Conservation (phyloP, 2,329 filamentous ascomycete species). For the Curvularia hawaiiensis region DNA sequence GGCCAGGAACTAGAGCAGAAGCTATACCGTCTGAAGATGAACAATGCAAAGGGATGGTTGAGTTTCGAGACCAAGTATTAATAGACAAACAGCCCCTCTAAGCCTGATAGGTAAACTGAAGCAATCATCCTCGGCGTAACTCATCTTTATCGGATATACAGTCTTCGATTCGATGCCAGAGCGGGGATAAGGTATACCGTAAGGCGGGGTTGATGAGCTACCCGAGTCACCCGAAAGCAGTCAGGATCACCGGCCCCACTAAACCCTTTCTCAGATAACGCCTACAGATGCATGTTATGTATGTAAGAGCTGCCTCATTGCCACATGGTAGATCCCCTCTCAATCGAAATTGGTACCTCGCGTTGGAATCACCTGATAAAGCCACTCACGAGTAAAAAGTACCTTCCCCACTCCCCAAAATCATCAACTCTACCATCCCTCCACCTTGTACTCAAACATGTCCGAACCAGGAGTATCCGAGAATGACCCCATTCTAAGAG, state of each 20-base stretch:
- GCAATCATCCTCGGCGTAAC: conserved; percentile 24
- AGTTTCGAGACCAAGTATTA: background rate
- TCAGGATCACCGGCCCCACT: conserved; percentile 14
- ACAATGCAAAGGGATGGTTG: background rate
- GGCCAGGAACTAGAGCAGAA: no score
- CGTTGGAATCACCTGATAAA: background rate
- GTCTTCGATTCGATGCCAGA: conserved; percentile 35
- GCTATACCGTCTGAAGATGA: background rate
- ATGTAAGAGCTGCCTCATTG: conserved; percentile 7
- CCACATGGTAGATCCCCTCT: background rate
- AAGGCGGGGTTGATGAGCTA: conserved; percentile 28
- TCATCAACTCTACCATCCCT: background rate
- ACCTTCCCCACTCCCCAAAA: background rate
- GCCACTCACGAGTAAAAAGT: background rate
- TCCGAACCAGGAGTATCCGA: conserved; percentile 2
- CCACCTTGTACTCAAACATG: conserved; percentile 13
- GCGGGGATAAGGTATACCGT: conserved; percentile 30
- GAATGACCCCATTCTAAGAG: background rate
- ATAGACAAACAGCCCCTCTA: background rate
- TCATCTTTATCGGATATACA: conserved; percentile 30
- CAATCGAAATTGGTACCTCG: background rate
- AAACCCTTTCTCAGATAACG: conserved; percentile 3
- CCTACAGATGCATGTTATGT: background rate
- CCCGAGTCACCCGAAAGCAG: conserved; percentile 15
- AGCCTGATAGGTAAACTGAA: conserved; percentile 3